Evolutionary conservation across 2,329 filamentous ascomycete genomes (phyloP).

Genomic region (Venturia pyrina): DNA sequence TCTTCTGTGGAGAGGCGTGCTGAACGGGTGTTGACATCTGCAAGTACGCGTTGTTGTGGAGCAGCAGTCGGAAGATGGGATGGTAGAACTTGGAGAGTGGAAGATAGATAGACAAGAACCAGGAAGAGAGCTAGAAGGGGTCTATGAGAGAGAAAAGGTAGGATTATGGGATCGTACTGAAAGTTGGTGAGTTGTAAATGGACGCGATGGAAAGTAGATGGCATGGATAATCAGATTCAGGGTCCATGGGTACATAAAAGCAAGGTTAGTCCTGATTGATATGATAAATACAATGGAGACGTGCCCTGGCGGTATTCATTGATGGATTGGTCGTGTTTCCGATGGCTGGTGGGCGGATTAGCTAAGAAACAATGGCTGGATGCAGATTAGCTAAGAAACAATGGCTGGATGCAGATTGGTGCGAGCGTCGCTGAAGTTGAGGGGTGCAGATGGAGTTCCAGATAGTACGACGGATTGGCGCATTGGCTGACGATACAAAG

Average conservation of each 20-base stretch:
- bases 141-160: neutral
- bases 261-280: neutral
- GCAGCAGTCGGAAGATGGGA: neutral
- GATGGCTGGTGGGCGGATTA: neutral
- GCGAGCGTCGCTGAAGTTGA: neutral
- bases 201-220: neutral
- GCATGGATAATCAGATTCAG: neutral
- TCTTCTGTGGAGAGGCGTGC: conserved; percentile 3
- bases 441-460: neutral
- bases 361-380: neutral
- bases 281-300: neutral
- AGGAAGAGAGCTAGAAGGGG: neutral
- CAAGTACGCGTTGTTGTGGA: conserved; percentile 1
- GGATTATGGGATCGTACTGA: neutral
- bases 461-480: too few species aligned
- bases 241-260: neutral
- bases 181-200: neutral
- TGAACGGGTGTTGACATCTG: conserved; percentile 6
- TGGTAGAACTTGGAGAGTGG: neutral
- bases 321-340: neutral
- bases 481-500: neutral
- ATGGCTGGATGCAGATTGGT: neutral
- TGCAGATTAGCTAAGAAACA: neutral
- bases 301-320: neutral
- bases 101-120: neutral